Conservation (phyloP, 1,139 yeast genomes). For the Arxiozyma bovina region DNA sequence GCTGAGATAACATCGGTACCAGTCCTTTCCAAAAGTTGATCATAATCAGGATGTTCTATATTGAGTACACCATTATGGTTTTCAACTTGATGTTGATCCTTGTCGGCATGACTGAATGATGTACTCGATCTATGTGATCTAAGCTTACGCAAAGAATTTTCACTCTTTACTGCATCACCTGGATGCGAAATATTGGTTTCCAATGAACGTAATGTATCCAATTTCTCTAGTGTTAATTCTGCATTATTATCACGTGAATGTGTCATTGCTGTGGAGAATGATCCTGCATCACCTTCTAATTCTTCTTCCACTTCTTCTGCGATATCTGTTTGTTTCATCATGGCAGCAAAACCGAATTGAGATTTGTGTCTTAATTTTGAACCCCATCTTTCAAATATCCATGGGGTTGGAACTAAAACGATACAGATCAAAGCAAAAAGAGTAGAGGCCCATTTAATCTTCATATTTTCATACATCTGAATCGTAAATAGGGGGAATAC, state of each 20-base stretch:
- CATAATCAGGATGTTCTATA: background rate
- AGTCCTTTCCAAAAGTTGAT: background rate
- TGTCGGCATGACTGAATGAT: background rate
- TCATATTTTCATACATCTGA: slow-evolving; percentile 63
- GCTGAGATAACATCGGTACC: background rate
- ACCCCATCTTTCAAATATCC: slow-evolving; percentile 50
- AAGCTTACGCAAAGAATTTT: background rate
- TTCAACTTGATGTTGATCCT: background rate
- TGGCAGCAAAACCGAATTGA: slow-evolving; percentile 51
- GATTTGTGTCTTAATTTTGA: slow-evolving; percentile 43
- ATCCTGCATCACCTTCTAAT: background rate
- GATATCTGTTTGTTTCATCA: slow-evolving; percentile 16
- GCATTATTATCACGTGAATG: background rate
- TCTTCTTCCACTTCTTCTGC: background rate
- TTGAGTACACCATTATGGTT: background rate
- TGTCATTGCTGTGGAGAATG: background rate
- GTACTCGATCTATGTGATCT: background rate
- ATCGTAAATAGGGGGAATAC: slow-evolving; percentile 70
- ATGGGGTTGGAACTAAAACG: slow-evolving; percentile 66
- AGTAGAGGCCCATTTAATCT: slow-evolving; percentile 71
- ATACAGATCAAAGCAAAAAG: slow-evolving; percentile 62
- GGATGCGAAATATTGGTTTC: slow-evolving; percentile 9
- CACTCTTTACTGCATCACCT: slow-evolving; percentile 3
- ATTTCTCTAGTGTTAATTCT: slow-evolving; percentile 11
- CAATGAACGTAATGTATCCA: slow-evolving; percentile 11